phyloP scores from a whole-genome alignment of 2,329 filamentous ascomycete species.

The Coniochaeta prunicola region DNA sequence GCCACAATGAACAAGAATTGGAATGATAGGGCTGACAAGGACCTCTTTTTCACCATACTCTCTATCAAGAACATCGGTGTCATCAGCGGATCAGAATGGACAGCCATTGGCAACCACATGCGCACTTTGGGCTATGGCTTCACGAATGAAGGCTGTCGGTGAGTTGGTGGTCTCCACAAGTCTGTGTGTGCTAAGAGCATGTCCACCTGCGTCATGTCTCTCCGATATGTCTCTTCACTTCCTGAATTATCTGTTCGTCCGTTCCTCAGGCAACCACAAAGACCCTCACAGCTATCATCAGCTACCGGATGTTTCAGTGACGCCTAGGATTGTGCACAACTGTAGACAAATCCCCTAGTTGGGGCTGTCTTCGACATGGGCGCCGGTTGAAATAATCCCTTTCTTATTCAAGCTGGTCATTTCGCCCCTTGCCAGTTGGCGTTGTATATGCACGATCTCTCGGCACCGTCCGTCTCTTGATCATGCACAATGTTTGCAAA shows the following conservation, averaged over 20 bases:
- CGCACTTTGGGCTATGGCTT: slow-evolving; percentile 52
- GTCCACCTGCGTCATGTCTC: neutral
- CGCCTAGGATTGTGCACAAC: neutral
- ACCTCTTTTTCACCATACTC: slow-evolving; percentile 56
- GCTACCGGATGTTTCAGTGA: neutral
- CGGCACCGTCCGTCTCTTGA: neutral
- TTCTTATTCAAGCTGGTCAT: neutral
- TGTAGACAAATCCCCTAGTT: neutral
- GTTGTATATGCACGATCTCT: neutral
- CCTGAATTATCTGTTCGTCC: neutral
- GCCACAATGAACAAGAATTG: slow-evolving; percentile 50
- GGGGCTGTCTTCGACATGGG: neutral
- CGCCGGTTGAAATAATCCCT: neutral
- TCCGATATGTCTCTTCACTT: neutral
- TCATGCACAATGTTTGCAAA: neutral
- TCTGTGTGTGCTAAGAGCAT: neutral
- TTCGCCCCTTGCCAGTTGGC: neutral
- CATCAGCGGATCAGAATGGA: slow-evolving; percentile 57
- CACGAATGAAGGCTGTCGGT: slow-evolving; percentile 59
- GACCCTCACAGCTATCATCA: neutral
- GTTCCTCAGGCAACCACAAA: neutral
- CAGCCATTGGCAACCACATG: slow-evolving; percentile 55
- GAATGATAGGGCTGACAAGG: slow-evolving; percentile 55
- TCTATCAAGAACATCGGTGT: slow-evolving; percentile 57
- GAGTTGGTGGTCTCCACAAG: slow-evolving; percentile 23